Conservation (phyloP, 345 rosid genomes). For the Litchi chinensis region DNA sequence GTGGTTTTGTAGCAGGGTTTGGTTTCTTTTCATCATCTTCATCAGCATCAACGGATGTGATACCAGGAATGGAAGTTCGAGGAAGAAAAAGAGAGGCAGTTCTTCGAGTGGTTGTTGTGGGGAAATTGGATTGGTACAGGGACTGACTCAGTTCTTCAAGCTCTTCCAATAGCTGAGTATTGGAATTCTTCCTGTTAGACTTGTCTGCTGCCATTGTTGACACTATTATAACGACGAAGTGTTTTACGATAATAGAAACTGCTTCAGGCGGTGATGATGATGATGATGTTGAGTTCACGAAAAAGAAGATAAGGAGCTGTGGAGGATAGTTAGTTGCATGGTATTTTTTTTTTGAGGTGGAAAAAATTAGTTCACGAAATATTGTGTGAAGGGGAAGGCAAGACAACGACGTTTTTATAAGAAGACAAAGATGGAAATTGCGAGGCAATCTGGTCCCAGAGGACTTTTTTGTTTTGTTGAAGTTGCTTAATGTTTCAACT, state of each 20-base stretch:
- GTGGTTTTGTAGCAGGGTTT: conserved; percentile 30
- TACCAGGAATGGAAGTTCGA: conserved; percentile 54
- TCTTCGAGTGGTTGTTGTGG: conserved; percentile 1
- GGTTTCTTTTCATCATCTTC: conserved; percentile 19
- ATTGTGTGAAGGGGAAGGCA: neutral
- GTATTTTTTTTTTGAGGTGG: neutral
- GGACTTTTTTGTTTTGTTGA: neutral
- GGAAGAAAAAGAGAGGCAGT: conserved; percentile 88
- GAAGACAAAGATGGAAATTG: neutral
- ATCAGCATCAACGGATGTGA: conserved; percentile 26
- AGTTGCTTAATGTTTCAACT: too few relatives aligned
- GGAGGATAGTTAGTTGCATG: neutral
- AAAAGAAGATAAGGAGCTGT: neutral
- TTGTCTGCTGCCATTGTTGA: neutral
- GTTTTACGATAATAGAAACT: neutral
- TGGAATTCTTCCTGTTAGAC: neutral
- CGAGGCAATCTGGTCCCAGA: neutral
- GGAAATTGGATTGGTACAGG: neutral
- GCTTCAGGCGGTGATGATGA: neutral
- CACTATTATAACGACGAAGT: too few relatives aligned
- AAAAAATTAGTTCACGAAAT: neutral
- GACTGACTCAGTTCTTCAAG: conserved; percentile 7
- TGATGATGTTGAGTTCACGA: neutral
- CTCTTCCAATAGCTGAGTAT: neutral
- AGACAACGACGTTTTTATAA: neutral